Evolutionary conservation across 441 rosid species (phyloP).

Genomic region (Oxalis stricta): DNA sequence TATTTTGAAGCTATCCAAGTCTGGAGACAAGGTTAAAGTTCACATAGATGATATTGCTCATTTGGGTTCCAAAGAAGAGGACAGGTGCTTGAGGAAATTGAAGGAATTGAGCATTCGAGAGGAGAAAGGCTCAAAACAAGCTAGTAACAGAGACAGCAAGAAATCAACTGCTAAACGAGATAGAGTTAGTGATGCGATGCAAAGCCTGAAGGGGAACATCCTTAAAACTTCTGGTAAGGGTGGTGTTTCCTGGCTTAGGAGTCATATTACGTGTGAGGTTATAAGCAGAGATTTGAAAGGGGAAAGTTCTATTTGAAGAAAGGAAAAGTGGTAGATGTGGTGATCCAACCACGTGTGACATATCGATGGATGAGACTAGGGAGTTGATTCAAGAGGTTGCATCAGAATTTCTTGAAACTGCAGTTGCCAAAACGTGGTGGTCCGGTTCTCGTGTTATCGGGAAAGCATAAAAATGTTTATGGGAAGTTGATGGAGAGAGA

Average conservation of each 20-base stretch:
- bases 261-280: slow-evolving; percentile 56
- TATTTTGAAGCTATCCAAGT: slow-evolving; percentile 30
- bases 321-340: slow-evolving; percentile 57
- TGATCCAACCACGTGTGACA: slow-evolving; percentile 47
- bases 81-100: slow-evolving; percentile 39
- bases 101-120: slow-evolving; percentile 22
- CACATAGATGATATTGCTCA: slow-evolving; percentile 36
- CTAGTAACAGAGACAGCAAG: neutral
- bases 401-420: slow-evolving; percentile 71
- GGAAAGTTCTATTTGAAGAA: slow-evolving; percentile 70
- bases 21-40: slow-evolving; percentile 28
- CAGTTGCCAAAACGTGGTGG: slow-evolving; percentile 60
- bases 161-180: slow-evolving; percentile 11
- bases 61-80: slow-evolving; percentile 59
- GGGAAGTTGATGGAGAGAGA: slow-evolving; percentile 54
- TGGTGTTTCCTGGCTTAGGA: slow-evolving; percentile 47
- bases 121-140: neutral
- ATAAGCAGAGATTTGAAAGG: slow-evolving; percentile 51
- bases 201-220: slow-evolving; percentile 7
- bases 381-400: slow-evolving; percentile 60
- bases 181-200: slow-evolving; percentile 15
- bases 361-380: slow-evolving; percentile 52
- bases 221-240: slow-evolving; percentile 4
- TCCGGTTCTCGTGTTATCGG: slow-evolving; percentile 42
- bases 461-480: slow-evolving; percentile 46